These are phyloP conservation scores for sunflower (Helianthus annuus) DNA, from an alignment of 129 eudicot species.

Conservation along the genomic window DNA sequence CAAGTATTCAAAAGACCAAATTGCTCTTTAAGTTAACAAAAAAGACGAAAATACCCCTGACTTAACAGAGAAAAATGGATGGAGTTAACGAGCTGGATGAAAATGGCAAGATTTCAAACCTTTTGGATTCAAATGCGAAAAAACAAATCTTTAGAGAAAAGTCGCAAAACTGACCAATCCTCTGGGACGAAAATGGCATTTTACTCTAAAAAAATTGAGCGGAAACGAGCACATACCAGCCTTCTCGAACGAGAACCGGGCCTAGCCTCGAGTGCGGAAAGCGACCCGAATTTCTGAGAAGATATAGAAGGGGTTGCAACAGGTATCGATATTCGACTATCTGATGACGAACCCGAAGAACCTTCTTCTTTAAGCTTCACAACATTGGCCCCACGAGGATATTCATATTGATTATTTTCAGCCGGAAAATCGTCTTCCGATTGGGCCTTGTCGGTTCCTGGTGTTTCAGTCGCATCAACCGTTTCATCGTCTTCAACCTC, in stretches of 20 bases:
- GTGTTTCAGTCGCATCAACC: conserved; percentile 42
- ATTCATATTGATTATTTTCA: conserved; percentile 48
- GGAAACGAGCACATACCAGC: conserved; percentile 49
- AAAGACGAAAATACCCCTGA: too few species aligned
- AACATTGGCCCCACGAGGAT: conserved; percentile 43
- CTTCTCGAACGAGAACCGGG: conserved; percentile 75
- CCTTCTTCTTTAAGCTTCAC: conserved; percentile 57
- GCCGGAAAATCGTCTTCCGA: conserved; percentile 59
- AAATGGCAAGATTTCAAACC: too few species aligned
- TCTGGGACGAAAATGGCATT: too few species aligned
- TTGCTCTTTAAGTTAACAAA: too few species aligned
- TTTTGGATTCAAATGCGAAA: too few species aligned
- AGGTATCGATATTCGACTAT: conserved; percentile 41
- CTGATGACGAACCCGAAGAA: conserved; percentile 87
- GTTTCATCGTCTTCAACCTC: conserved; percentile 83
- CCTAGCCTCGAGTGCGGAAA: conserved; percentile 87
- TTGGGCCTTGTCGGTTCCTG: conserved; percentile 45
- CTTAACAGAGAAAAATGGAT: too few species aligned
- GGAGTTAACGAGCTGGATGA: too few species aligned
- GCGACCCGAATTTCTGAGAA: conserved; percentile 86
- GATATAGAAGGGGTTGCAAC: conserved; percentile 74
- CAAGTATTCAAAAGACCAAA: too few species aligned
- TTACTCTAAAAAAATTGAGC: conserved; percentile 1
- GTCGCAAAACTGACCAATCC: too few species aligned
- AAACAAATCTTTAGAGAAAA: too few species aligned